Conservation (phyloP, 106 monocot genomes). For the Dioscorea alata region DNA sequence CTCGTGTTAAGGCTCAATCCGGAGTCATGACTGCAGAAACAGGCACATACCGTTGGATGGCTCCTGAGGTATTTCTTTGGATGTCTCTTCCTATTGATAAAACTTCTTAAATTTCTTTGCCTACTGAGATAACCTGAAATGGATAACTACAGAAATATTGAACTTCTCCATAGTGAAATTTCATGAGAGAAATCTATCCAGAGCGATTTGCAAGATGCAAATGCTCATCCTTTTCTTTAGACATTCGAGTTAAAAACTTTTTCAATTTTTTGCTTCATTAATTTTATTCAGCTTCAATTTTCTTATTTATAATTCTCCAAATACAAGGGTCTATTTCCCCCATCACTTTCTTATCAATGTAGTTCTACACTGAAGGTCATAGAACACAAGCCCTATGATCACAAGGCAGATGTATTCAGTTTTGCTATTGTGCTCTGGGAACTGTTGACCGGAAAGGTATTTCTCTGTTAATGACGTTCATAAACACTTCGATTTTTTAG, state of each 20-base stretch:
- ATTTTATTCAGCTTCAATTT: too few species aligned
- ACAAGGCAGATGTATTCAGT: conserved; percentile 25
- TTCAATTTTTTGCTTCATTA: too few species aligned
- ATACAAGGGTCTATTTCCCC: not conserved
- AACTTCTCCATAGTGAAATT: too few species aligned
- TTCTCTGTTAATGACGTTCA: too few species aligned
- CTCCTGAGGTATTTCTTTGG: conserved; percentile 65
- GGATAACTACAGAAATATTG: too few species aligned
- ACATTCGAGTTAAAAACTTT: too few species aligned
- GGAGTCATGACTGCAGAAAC: conserved; percentile 99
- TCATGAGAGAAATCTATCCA: too few species aligned
- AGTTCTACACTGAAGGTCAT: conserved; percentile 63
- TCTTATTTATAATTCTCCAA: not conserved
- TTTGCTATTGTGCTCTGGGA: conserved; percentile 26
- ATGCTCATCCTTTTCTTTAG: too few species aligned
- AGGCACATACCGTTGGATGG: conserved; percentile 99
- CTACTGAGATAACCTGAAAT: too few species aligned
- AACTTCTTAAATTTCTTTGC: not conserved
- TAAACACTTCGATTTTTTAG: too few species aligned
- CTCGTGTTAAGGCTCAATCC: conserved; percentile 78
- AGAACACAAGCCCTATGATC: conserved; percentile 58
- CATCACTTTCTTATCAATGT: conserved; percentile 7
- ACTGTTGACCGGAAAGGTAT: conserved; percentile 18
- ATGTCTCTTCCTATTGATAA: not conserved
- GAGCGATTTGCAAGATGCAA: too few species aligned